Conservation (phyloP, 129 eudicot genomes). For the Ambrosia trifida region DNA sequence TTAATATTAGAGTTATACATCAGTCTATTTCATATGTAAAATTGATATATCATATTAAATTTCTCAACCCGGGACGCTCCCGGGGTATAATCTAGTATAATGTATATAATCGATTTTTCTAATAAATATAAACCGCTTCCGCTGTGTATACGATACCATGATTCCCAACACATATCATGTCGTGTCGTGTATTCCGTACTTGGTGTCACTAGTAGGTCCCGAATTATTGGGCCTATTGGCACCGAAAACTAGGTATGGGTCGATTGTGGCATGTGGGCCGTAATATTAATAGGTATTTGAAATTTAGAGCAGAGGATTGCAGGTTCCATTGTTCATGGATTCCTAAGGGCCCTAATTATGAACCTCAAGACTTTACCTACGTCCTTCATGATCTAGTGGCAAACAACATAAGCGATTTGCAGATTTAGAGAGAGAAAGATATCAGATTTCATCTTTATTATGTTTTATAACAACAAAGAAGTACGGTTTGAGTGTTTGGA, state of each 20-base stretch:
- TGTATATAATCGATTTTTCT: too few species aligned
- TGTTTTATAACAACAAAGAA: neutral
- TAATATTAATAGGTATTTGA: conserved; percentile 15
- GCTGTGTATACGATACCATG: too few species aligned
- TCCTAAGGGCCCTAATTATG: conserved; percentile 16
- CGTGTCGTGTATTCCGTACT: too few species aligned
- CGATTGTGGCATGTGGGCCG: neutral
- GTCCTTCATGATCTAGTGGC: conserved; percentile 19
- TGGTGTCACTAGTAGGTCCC: conserved; percentile 15
- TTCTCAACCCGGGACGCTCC: too few species aligned
- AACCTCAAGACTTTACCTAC: conserved; percentile 21
- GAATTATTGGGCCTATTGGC: neutral
- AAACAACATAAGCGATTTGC: conserved; percentile 19
- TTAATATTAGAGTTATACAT: too few species aligned
- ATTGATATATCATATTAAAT: too few species aligned
- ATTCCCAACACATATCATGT: too few species aligned
- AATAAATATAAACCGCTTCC: too few species aligned
- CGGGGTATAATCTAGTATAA: too few species aligned
- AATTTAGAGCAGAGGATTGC: neutral
- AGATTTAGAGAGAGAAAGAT: conserved; percentile 32
- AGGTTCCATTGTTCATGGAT: conserved; percentile 4
- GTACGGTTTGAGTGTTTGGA: too few species aligned
- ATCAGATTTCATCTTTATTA: conserved; percentile 23
- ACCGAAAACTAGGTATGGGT: conserved; percentile 9
- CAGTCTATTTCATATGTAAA: too few species aligned